These are phyloP conservation scores for Phytophthora boehmeriae DNA, from an alignment of 352 stramenopile species.

Conservation along the genomic window DNA sequence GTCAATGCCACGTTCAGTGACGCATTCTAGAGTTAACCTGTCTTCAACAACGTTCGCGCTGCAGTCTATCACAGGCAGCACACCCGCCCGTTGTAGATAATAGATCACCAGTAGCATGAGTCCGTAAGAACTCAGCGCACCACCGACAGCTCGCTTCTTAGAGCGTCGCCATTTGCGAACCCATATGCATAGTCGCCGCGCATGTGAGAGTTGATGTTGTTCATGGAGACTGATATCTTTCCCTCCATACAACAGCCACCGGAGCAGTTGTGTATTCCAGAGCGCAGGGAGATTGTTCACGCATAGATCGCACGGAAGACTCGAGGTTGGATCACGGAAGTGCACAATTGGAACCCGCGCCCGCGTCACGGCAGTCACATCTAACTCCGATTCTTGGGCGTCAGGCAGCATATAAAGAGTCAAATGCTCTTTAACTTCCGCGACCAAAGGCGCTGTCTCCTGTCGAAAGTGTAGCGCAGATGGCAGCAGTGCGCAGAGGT, in stretches of 20 bases:
- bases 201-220: slow-evolving; percentile 16
- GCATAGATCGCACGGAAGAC: slow-evolving; percentile 69
- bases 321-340: slow-evolving; percentile 44
- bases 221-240: background rate
- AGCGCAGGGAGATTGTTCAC: slow-evolving; percentile 84
- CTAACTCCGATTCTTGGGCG: slow-evolving; percentile 10
- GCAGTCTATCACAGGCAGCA: slow-evolving; percentile 60
- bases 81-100: slow-evolving; percentile 58
- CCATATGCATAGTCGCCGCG: slow-evolving; percentile 49
- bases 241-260: slow-evolving; percentile 32
- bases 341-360: slow-evolving; percentile 80
- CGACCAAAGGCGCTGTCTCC: slow-evolving; percentile 52
- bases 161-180: slow-evolving; percentile 58
- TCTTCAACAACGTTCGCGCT: slow-evolving; percentile 26
- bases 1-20: slow-evolving; percentile 33
- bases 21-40: slow-evolving; percentile 13
- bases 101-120: slow-evolving; percentile 71
- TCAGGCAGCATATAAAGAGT: slow-evolving; percentile 51
- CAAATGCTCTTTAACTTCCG: slow-evolving; percentile 77
- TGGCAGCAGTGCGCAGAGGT: slow-evolving; percentile 75
- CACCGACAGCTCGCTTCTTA: slow-evolving; percentile 38
- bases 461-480: slow-evolving; percentile 54
- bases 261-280: slow-evolving; percentile 79
- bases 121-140: slow-evolving; percentile 70
- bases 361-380: slow-evolving; percentile 29